Percentiles rank a stretch among this genome's conserved stretches.
Conservation (phyloP, 768 basidiomycete genomes). For the Candolleomyces eurysporus region DNA sequence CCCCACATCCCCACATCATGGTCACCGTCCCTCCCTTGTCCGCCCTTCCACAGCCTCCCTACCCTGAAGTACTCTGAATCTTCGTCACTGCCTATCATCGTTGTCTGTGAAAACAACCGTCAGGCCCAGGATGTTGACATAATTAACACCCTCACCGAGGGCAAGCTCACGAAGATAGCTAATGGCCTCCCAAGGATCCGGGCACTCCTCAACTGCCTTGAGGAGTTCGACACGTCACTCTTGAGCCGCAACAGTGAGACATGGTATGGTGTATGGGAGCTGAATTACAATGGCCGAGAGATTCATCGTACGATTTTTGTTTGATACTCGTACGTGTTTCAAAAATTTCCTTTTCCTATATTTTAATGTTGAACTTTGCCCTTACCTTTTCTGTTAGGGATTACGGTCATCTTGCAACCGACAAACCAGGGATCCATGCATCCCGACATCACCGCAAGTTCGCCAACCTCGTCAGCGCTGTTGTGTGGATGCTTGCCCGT, state of each 20-base stretch:
- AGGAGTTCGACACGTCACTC: not conserved
- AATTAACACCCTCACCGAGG: not conserved
- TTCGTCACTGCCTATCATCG: not conserved
- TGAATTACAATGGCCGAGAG: not conserved
- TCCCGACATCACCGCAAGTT: not conserved
- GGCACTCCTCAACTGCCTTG: not conserved
- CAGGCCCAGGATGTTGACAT: not conserved
- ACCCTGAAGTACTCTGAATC: not conserved
- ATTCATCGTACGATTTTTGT: not conserved
- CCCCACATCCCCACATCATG: not conserved
- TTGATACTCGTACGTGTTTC: not conserved
- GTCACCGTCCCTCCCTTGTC: not conserved
- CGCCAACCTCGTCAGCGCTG: not conserved
- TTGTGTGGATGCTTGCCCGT: not conserved
- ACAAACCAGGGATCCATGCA: not conserved
- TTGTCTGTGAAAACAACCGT: not conserved
- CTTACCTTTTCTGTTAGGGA: not conserved
- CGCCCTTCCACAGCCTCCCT: not conserved
- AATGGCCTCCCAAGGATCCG: not conserved
- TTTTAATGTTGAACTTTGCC: not conserved
- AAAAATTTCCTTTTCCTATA: no score
- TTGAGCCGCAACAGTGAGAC: not conserved
- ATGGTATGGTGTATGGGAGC: not conserved
- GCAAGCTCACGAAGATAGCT: not conserved
- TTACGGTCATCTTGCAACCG: not conserved